phyloP scores from a whole-genome alignment of 108 stramenopile species.

The Phaeodactylum tricornutum region DNA sequence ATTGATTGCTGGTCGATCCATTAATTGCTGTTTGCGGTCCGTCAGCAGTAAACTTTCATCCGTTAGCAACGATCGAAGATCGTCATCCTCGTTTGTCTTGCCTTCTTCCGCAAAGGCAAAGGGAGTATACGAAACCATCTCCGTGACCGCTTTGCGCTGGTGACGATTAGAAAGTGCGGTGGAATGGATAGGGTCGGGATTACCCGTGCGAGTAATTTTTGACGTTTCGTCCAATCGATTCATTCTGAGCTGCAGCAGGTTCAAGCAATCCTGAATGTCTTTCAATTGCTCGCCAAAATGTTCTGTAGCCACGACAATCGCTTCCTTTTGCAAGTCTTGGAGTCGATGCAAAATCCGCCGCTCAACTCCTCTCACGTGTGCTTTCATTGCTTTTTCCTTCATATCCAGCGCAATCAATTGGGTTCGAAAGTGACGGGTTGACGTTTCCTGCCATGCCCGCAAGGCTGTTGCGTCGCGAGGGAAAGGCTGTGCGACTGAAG shows the following conservation, averaged over 20 bases:
- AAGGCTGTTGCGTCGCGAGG: too few relatives aligned
- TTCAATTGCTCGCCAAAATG: not conserved
- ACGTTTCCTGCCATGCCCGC: too few relatives aligned
- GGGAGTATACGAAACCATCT: too few relatives aligned
- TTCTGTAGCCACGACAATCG: not conserved
- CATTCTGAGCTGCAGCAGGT: not conserved
- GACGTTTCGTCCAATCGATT: not conserved
- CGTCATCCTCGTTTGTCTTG: not conserved
- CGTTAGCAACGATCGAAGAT: not conserved
- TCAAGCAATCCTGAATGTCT: not conserved
- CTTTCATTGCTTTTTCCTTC: constrained; percentile 12
- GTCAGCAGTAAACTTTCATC: too few relatives aligned
- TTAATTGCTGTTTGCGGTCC: too few relatives aligned
- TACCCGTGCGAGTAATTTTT: not conserved
- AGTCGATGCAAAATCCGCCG: not conserved
- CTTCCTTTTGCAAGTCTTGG: not conserved
- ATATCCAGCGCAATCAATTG: constrained; percentile 27
- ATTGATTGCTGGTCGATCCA: too few relatives aligned
- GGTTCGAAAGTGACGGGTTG: not conserved
- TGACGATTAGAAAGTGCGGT: too few relatives aligned
- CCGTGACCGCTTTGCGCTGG: too few relatives aligned
- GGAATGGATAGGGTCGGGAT: not conserved
- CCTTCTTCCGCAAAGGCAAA: not conserved
- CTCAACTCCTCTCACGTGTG: not conserved
- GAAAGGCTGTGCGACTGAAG: too few relatives aligned